Conservation (phyloP, 164 flowering plant species). For the Dillenia suffruticosa region DNA sequence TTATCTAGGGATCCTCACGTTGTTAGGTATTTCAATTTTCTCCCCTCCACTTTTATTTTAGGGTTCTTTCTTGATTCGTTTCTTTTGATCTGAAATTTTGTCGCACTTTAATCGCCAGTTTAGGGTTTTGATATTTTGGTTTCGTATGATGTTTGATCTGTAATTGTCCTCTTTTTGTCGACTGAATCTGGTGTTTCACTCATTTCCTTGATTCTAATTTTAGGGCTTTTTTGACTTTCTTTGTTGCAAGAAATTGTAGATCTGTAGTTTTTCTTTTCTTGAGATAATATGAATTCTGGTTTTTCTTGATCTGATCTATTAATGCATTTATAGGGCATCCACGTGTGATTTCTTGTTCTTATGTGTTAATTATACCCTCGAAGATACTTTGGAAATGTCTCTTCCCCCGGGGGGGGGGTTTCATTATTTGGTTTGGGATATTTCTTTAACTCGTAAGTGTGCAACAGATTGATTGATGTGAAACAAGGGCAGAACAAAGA, state of each 20-base stretch:
- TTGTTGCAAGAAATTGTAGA: neutral
- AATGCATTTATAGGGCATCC: neutral
- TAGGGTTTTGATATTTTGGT: neutral
- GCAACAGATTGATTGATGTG: conserved; percentile 69
- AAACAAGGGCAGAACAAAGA: conserved; percentile 91
- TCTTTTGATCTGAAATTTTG: neutral
- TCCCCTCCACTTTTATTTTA: neutral
- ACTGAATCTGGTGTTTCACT: no score
- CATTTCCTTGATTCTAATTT: no score
- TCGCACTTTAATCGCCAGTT: neutral
- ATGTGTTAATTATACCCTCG: neutral
- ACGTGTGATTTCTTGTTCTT: no score
- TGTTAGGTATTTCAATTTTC: conserved; percentile 51
- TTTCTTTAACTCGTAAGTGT: no score
- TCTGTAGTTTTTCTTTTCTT: neutral
- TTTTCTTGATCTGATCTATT: neutral
- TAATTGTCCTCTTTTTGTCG: neutral
- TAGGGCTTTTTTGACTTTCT: no score
- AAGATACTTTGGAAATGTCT: neutral
- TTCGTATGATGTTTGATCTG: neutral
- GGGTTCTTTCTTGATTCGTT: neutral
- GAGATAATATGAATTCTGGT: neutral
- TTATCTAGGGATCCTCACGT: conserved; percentile 84
- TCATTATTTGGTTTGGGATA: no score
- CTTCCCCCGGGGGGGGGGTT: no score